Percentiles rank a stretch among this genome's conserved stretches.
These are phyloP conservation scores for Arctostaphylos glauca DNA, from an alignment of 148 eudicot species.

Conservation along the genomic window DNA sequence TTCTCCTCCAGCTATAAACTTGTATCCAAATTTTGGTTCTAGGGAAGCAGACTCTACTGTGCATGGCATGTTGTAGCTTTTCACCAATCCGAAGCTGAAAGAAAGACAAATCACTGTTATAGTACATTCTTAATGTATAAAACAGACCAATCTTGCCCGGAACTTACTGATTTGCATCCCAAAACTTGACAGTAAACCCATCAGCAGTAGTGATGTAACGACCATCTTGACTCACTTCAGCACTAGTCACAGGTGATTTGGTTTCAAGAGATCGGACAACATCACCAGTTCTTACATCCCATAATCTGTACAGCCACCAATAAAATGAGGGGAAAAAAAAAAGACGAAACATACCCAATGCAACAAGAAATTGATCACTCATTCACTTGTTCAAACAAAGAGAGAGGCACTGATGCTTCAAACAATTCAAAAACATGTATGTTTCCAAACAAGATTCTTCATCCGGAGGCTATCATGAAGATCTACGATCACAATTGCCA, in stretches of 20 bases:
- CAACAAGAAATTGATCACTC: neutral
- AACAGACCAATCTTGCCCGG: neutral
- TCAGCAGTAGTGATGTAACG: conserved; percentile 87
- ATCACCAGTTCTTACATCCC: conserved; percentile 82
- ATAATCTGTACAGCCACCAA: conserved; percentile 39
- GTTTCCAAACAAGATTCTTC: neutral
- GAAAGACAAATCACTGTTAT: conserved; percentile 9
- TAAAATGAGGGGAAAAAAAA: neutral
- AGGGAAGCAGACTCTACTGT: conserved; percentile 75
- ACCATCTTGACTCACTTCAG: conserved; percentile 89
- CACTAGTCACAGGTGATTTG: conserved; percentile 70
- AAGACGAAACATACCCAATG: neutral
- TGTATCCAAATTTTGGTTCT: conserved; percentile 78
- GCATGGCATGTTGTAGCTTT: conserved; percentile 80
- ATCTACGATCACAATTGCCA: neutral
- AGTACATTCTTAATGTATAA: neutral
- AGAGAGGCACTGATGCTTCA: neutral
- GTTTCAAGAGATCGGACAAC: conserved; percentile 78
- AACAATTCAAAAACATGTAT: neutral
- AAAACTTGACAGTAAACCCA: conserved; percentile 74
- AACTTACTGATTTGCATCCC: conserved; percentile 88
- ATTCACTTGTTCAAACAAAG: neutral
- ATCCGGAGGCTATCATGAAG: neutral
- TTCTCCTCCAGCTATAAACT: conserved; percentile 82
- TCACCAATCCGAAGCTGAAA: conserved; percentile 74